Conservation (phyloP, 192 early-diverging fungal genomes). For the Entomortierella parvispora region DNA sequence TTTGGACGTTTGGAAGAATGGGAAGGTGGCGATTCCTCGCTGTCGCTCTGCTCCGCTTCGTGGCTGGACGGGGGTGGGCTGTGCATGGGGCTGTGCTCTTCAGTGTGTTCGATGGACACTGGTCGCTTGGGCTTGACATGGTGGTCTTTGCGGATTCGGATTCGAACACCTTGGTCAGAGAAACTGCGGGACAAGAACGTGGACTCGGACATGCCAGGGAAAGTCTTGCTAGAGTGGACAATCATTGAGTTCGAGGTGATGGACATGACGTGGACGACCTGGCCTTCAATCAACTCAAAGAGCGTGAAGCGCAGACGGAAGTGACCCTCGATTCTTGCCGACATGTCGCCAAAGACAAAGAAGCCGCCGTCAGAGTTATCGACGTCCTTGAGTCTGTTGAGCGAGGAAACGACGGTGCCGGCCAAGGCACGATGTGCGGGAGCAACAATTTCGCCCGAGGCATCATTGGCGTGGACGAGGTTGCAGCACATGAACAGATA, state of each 20-base stretch:
- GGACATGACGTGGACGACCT: conserved; percentile 70
- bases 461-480: conserved; percentile 73
- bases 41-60: conserved; percentile 46
- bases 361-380: conserved; percentile 90
- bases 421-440: conserved; percentile 80
- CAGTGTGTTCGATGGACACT: conserved; percentile 2
- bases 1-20: conserved; percentile 15
- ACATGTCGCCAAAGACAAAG: conserved; percentile 96
- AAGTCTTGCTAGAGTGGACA: conserved; percentile 87
- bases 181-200: conserved; percentile 89
- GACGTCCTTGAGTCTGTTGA: conserved; percentile 86
- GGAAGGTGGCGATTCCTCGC: conserved; percentile 1
- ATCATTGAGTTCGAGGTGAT: conserved; percentile 78
- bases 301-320: conserved; percentile 84
- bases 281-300: conserved; percentile 83
- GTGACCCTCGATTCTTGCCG: conserved; percentile 84
- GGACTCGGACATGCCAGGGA: conserved; percentile 93
- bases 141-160: conserved; percentile 91
- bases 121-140: conserved; percentile 50
- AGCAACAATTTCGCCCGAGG: conserved; percentile 73
- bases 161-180: conserved; percentile 94
- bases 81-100: conserved; percentile 17
- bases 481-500: conserved; percentile 97
- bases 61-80: conserved; percentile 38
- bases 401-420: conserved; percentile 89